phyloP scores from a whole-genome alignment of 1,139 yeast species.

The Blastobotrys serpentis region DNA sequence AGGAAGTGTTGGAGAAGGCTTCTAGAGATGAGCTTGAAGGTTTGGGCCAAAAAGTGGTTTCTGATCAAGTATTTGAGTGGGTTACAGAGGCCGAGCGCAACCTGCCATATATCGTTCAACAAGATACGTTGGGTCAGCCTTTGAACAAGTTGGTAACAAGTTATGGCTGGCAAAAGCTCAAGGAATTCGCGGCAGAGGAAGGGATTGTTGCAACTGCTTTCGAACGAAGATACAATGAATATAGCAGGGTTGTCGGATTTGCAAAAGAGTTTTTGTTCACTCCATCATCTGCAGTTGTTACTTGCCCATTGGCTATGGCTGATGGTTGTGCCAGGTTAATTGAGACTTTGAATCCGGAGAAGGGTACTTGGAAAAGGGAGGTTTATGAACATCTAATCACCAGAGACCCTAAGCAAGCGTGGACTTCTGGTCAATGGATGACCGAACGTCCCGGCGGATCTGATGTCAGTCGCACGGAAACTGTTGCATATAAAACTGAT shows the following conservation, averaged over 20 bases:
- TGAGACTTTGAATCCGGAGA: constrained; percentile 19
- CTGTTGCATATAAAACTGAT: constrained; percentile 23
- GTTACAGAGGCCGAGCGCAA: constrained; percentile 35
- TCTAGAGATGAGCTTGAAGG: constrained; percentile 21
- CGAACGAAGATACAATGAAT: constrained; percentile 29
- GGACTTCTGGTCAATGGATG: constrained; percentile 41
- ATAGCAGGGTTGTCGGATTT: constrained; percentile 32
- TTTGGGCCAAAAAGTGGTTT: constrained; percentile 31
- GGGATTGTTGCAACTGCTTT: constrained; percentile 35
- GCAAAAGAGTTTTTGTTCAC: constrained; percentile 31
- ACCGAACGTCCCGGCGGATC: constrained; percentile 39
- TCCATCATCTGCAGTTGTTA: constrained; percentile 36
- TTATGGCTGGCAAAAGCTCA: constrained; percentile 36
- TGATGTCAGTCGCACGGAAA: constrained; percentile 35
- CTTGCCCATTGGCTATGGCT: constrained; percentile 39
- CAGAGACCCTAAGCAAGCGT: constrained; percentile 30
- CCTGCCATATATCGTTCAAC: constrained; percentile 32
- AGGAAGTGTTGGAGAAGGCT: constrained; percentile 17
- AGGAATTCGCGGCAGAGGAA: constrained; percentile 28
- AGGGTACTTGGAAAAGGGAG: constrained; percentile 13
- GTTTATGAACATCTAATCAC: constrained; percentile 29
- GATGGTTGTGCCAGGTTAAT: constrained; percentile 38
- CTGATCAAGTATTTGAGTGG: constrained; percentile 31
- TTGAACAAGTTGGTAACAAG: constrained; percentile 32
- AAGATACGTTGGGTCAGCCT: constrained; percentile 34